Base-by-base conservation (phyloP, 129 eudicot species). In the Saposhnikovia divaricata region DNA sequence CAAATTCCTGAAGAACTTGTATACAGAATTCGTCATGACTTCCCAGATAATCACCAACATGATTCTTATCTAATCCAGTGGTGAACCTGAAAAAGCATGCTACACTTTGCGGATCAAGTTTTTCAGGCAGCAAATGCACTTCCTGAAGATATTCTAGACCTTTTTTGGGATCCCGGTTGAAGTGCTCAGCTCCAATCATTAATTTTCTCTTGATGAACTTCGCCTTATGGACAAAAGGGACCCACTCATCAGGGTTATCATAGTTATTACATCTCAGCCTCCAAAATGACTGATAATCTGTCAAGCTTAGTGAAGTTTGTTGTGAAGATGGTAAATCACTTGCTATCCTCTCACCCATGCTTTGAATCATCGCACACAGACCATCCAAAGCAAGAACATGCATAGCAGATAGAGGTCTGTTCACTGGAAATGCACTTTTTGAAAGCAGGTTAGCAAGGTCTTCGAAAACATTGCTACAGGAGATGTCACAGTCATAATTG, bases 171-270 rank as follows among this genome's bases (percentile, higher is more conserved):
- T 90, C 96, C 80, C 98, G 81, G 40, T 90, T 93, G 57, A 90
- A 90, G 87, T 90, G 98, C 86, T 93, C 98, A 53, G 98, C 96
- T 65, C 98, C 98, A 76, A 93, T 90, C 98, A 93, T 89, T 72
- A 93, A 83, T 80, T 91, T 83, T 84, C 89, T 93, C 78, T 93
- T 93, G 48, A 93, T 90, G 82, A 87, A 87, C 77, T 93, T 93
- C 70, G 92, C 86, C 75, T 89, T 79, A 31, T 93, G 92, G 11
- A 89, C 92, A 85, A 90, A 93, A 53, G 98, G 98, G 75, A 93
- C 92, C 98, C 98, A 93, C 63, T 87, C 84, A 69, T 90, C 91
- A 65, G 92, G 89, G 71, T 93, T 89, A 61, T 79, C 81, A 77
- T 90, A 93, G 75, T 86, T 85, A 55, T 93, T 90, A 79, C 98